Base-by-base conservation (phyloP, 139 green algal genomes). In the Picocystis salinarum region DNA sequence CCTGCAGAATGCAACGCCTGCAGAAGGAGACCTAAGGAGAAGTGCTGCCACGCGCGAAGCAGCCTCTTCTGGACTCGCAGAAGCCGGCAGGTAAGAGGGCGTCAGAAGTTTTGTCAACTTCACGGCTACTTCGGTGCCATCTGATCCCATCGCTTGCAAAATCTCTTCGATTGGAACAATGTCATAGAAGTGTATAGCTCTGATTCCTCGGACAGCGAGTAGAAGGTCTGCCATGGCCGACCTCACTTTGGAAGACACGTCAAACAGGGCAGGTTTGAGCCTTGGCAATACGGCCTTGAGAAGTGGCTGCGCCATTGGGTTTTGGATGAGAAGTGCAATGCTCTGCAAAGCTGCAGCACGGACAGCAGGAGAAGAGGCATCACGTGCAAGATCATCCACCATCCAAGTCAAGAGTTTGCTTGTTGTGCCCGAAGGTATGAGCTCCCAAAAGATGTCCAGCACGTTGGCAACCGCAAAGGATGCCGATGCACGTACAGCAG, bases 361-460 rank as follows among this genome's bases (percentile, higher is more conserved):
- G 27, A 63, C 51, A 13, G 26, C 27, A 13, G 23, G 9, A 19
- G 42, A 50, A 13, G 52, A 22, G 15, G 12, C 20, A 37, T 63
- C 55, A 17, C 39, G 15, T 1, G 50, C 52, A 45, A 90, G 42
- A 7, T 67, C 70, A 23, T 75, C 54, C 17, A 82, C 47, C 0
- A 90, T 36, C 23, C 64, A 53, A 13, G 52, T 42, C 3, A 85
- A 48, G 18, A 74, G 72, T 11, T 34, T 46, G 3, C 69, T 71
- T 23, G 56, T 75, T 4, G 67, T 73, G 26, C 55, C 55, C 1
- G 59, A 50, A 0, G 79, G 79, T 9, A 91, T 66, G 40, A 91
- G 52, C 62, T 90, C 77, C 79, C 79, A 91, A 50, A 58, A 91
- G 7, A 48, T 28, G 55, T 74, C 61, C 5, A 91, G 69, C 33